Base-by-base conservation (phyloP, 140 eudicot species). In the Ambrosia hybrid region DNA sequence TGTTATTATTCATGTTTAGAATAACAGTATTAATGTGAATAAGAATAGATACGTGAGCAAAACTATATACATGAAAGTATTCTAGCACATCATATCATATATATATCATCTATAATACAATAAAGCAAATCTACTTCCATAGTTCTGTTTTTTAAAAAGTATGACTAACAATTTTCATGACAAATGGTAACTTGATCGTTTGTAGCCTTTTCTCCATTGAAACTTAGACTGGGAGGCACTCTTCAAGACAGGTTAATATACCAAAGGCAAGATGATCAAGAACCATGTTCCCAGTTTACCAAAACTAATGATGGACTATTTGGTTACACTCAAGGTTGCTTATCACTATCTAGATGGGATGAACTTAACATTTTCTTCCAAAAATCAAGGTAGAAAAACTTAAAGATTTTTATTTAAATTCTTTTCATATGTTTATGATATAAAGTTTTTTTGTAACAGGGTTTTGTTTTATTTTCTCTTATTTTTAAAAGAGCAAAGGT, bases 141-240 rank as follows among this genome's bases (percentile, higher is more conserved):
- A 16, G 10, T 14, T 17, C 30, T 21, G 30, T 15, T 57, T 57
- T 21, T 14, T 41, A 6, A 6, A 41, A 3, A 41, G 46, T 6
- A 41, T 3, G 7, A 41, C 46, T 41, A 41, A 41, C 30, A 21
- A 21, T 21, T 21, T 4, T 39, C 5, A 39, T 39, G 26, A 53
- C 58, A 53, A 53, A 38, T 21, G 30, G 6, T 66, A 43, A 65
- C 56, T 75, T 67, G 75, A 39, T 49, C 45, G 0, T 46, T 78
- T 84, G 81, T 89, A 91, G 97, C 97, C 9, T 85, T 91, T 80
- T 86, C 96, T n/a, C 91, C 97, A 15, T 73, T 91, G 56, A 91
- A 89, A 81, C 76, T 91, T 34, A 86, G 97, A 83, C 79, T 91
- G 37, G 97, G 97, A 8, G 97, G 97, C 36, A 88, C 97, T n/a